These are phyloP conservation scores for Lactarius tabidus DNA, from an alignment of 768 basidiomycete species.

Conservation along the genomic window DNA sequence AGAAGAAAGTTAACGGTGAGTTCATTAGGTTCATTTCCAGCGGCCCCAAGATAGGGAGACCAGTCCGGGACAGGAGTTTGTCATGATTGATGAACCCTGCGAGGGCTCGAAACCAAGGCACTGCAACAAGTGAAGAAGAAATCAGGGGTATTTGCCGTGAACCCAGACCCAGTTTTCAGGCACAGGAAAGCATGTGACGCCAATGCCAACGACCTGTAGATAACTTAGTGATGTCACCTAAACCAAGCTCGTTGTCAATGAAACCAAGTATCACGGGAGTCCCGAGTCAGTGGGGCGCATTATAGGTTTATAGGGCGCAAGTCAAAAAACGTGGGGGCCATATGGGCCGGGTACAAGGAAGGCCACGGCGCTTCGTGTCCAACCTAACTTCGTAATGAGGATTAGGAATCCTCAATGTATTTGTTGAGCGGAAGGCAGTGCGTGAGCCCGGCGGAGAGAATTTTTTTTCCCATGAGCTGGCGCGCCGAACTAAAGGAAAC, in stretches of 20 bases:
- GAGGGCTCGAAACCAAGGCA: not conserved
- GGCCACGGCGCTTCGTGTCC: not conserved
- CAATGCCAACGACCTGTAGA: not conserved
- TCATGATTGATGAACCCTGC: not conserved
- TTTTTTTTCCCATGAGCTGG: not conserved
- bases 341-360: not conserved
- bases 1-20: not conserved
- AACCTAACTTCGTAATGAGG: not conserved
- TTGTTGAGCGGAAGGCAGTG: not conserved
- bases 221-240: not conserved
- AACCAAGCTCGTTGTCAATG: not conserved
- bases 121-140: not conserved
- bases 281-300: not conserved
- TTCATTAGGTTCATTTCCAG: not conserved
- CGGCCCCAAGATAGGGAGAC: not conserved
- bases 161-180: not conserved
- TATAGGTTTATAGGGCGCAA: not conserved
- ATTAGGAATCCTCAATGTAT: not conserved
- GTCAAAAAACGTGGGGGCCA: not conserved
- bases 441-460: not conserved
- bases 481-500: not conserved
- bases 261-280: not conserved
- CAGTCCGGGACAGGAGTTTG: not conserved
- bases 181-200: not conserved
- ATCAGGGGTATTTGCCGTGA: not conserved